These are phyloP conservation scores for Fomitopsis schrenkii DNA, from an alignment of 1,284 basidiomycete species.

Conservation along the genomic window DNA sequence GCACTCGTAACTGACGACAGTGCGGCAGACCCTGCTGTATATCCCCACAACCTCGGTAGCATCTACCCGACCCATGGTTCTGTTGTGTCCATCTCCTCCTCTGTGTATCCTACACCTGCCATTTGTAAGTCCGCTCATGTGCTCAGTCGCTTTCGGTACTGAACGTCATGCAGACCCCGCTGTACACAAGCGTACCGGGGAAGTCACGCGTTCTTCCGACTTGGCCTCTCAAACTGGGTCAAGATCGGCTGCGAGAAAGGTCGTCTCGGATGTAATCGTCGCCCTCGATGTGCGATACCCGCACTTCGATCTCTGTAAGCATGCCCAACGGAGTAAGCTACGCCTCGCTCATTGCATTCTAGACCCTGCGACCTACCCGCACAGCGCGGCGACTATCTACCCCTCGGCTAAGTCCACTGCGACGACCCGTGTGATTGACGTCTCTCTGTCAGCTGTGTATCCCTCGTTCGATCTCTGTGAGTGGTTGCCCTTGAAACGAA, in stretches of 20 bases:
- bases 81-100: background rate
- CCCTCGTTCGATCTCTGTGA: slow-evolving; percentile 5
- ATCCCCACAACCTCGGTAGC: slow-evolving; percentile 12
- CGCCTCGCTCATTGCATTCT: background rate
- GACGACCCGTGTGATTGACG: background rate
- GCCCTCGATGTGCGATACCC: slow-evolving; percentile 10
- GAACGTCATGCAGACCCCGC: background rate
- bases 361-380: slow-evolving; percentile 18
- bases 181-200: background rate
- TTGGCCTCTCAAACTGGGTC: background rate
- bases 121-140: background rate
- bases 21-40: slow-evolving; percentile 15
- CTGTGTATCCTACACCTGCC: background rate
- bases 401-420: background rate
- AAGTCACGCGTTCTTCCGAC: no score
- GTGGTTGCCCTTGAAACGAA: background rate
- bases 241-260: background rate
- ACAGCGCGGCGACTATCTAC: slow-evolving; percentile 4
- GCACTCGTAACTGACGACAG: background rate
- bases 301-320: slow-evolving; percentile 16
- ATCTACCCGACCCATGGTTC: slow-evolving; percentile 12
- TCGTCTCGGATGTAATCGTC: no score
- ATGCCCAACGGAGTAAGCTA: background rate
- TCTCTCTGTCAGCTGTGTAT: background rate
- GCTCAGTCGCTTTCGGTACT: background rate